Conservation (phyloP, 345 rosid species). For the Psidium friedrichsthalianum region DNA sequence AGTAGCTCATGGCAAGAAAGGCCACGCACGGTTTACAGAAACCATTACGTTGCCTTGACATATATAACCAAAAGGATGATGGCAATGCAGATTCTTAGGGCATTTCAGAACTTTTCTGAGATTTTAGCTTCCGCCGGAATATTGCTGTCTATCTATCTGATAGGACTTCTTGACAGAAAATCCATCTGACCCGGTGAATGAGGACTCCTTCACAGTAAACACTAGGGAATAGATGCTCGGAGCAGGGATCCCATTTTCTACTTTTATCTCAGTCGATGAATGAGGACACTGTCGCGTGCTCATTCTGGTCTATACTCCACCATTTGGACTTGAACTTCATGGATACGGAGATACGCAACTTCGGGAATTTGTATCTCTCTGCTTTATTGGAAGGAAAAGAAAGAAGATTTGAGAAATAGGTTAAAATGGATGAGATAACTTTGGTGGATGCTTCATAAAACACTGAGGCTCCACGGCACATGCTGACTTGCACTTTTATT, state of each 20-base stretch:
- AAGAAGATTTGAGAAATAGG: neutral
- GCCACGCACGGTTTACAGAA: neutral
- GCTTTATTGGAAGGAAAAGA: neutral
- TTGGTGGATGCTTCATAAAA: neutral
- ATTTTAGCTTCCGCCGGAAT: neutral
- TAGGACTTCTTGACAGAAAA: neutral
- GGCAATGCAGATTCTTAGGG: neutral
- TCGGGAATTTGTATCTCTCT: neutral
- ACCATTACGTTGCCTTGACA: neutral
- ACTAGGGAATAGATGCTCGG: neutral
- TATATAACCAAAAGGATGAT: neutral
- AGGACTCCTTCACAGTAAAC: neutral
- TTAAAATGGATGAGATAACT: neutral
- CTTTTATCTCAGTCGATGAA: neutral
- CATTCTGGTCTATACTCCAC: neutral
- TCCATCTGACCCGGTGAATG: neutral
- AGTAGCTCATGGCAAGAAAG: neutral
- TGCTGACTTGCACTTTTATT: neutral
- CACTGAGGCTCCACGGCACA: neutral
- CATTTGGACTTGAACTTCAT: neutral
- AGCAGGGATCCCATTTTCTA: neutral
- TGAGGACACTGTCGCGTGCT: neutral
- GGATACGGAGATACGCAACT: neutral
- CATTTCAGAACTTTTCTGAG: neutral
- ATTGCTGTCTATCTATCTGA: neutral